Evolutionary conservation across 768 basidiomycete genomes (phyloP).

Genomic region (Termitomyces eurrhizus): DNA sequence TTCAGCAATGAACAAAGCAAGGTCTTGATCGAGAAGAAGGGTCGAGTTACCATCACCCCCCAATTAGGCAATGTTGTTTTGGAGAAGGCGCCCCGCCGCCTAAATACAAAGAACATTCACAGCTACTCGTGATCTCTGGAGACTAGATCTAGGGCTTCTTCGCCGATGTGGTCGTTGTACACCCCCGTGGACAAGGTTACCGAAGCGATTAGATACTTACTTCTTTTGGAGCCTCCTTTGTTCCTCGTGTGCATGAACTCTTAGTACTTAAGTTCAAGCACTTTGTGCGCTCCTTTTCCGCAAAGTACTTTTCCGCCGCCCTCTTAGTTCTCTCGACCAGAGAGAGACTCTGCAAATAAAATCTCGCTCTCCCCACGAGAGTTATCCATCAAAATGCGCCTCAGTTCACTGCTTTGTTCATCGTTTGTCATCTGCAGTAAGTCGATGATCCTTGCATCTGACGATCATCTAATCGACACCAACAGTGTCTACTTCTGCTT

Average conservation of each 20-base stretch:
- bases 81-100: background rate
- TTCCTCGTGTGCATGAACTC: background rate
- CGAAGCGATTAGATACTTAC: conserved; percentile 4
- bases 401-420: conserved; percentile 5
- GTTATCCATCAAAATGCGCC: conserved; percentile 8
- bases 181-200: background rate
- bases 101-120: conserved; percentile 11
- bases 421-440: conserved; percentile 15
- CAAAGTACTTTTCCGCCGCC: background rate
- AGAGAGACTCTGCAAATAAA: background rate
- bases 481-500: conserved; percentile 12
- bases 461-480: background rate
- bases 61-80: background rate
- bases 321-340: background rate
- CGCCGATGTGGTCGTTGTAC: background rate
- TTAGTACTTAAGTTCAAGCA: conserved; percentile 7
- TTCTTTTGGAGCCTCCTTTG: conserved; percentile 10
- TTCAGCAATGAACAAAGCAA: conserved; percentile 8
- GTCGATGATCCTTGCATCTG: background rate
- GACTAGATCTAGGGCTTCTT: background rate
- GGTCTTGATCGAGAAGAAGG: conserved; percentile 12
- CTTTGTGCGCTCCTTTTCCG: background rate
- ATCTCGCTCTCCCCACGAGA: background rate
- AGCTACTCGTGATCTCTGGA: background rate
- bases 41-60: background rate